These are phyloP conservation scores for Chaetoscypha palmicola DNA, from an alignment of 2,329 filamentous ascomycete species.

Conservation along the genomic window DNA sequence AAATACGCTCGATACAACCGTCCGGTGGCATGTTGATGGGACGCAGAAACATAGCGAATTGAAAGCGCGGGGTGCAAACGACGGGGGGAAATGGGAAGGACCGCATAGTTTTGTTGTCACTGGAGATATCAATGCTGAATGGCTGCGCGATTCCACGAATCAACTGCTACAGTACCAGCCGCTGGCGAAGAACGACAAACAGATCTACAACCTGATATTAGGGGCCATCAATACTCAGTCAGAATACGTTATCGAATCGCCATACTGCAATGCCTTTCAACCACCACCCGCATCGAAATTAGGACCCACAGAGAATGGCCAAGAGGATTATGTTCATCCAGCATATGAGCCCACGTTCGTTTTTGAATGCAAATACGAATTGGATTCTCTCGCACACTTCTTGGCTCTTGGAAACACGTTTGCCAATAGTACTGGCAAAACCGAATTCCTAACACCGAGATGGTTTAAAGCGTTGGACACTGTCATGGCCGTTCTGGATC, in stretches of 20 bases:
- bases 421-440: slow-evolving; percentile 69
- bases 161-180: slow-evolving; percentile 86
- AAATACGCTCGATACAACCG: slow-evolving; percentile 66
- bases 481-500: slow-evolving; percentile 64
- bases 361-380: slow-evolving; percentile 98
- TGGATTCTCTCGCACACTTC: slow-evolving; percentile 92
- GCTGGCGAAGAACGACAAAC: slow-evolving; percentile 72
- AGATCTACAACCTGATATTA: slow-evolving; percentile 71
- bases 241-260: slow-evolving; percentile 88
- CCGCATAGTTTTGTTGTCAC: slow-evolving; percentile 90
- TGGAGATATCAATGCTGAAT: slow-evolving; percentile 87
- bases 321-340: slow-evolving; percentile 79
- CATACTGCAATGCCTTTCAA: slow-evolving; percentile 98
- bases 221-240: slow-evolving; percentile 95
- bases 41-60: slow-evolving; percentile 34
- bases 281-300: slow-evolving; percentile 80
- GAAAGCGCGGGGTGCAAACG: slow-evolving; percentile 34
- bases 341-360: slow-evolving; percentile 76
- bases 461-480: slow-evolving; percentile 76
- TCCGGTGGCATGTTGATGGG: slow-evolving; percentile 61
- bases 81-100: slow-evolving; percentile 67
- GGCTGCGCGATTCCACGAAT: slow-evolving; percentile 88
- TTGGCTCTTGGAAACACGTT: slow-evolving; percentile 82
- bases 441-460: slow-evolving; percentile 67
- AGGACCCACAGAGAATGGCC: slow-evolving; percentile 64